Evolutionary conservation across 768 basidiomycete genomes (phyloP), one percentile per base, ranked within the genome.

Genomic region (Agrocybe pediades): DNA sequence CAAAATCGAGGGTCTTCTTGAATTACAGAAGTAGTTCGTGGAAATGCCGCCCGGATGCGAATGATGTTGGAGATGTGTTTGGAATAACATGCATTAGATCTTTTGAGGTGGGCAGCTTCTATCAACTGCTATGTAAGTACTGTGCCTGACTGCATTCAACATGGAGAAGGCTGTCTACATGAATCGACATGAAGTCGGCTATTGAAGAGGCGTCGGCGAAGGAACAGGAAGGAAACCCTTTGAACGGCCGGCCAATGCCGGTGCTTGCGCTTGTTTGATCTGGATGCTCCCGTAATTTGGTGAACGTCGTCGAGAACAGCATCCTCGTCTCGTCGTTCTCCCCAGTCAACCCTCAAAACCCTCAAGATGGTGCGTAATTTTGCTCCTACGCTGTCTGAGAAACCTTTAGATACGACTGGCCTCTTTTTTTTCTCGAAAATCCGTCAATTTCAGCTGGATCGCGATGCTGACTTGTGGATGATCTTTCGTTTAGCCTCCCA

Each of bases 401-500:
- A 57, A 20, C 29, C 48, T 46, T 21, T 15, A 49, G 27, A 27
- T 43, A 25, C 27, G 40, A 30, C 5, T 41, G 53, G 24, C 55
- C 53, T 41, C 49, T 41, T 50, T 63, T 58, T 53, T 13, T 19
- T 25, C 41, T 27, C 47, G 36, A 41, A 55, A 60, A 44, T 59
- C 15, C 20, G 30, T 53, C 43, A 19, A 41, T 13, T 52, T 41
- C 23, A 45, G 59, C 54, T 85, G 86, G 85, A 87, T 87, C 68
- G 67, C 33, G 56, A 57, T 20, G 55, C 80, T 81, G 70, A 80
- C 72, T 16, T 55, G 45, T 57, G 76, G 85, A 85, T 86, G 79
- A 63, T 59, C 53, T 53, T 45, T 54, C 55, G 56, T 67, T 25
- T 77, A 93, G 91, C 76, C 91, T 59, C 91, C 91, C 71, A 93